Percentiles rank a stretch among this genome's conserved stretches.
phyloP scores from a whole-genome alignment of 2,329 filamentous ascomycete species.

The Penicillium sp. region DNA sequence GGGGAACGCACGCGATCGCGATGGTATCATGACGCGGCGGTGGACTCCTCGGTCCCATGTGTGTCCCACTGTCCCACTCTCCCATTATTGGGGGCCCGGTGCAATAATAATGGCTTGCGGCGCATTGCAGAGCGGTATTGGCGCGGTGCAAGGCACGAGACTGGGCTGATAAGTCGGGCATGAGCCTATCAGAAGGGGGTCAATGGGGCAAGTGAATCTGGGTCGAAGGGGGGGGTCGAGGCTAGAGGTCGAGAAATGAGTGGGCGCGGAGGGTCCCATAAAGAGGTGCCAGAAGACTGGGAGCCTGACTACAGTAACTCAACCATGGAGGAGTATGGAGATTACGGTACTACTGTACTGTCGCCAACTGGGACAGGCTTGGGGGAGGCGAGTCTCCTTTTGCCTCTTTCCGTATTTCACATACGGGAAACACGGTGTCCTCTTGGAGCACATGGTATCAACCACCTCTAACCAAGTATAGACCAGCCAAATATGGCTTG shows the following conservation, averaged over 20 bases:
- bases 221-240: conserved; percentile 1
- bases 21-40: conserved; percentile 14
- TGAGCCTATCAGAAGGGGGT: conserved; percentile 24
- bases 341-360: not conserved
- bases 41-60: conserved; percentile 16
- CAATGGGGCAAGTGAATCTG: conserved; percentile 20
- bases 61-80: conserved; percentile 14
- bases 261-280: conserved; percentile 1
- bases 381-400: conserved; percentile 17
- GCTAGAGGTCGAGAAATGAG: conserved; percentile 13
- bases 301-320: not conserved
- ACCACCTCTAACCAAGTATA: conserved; percentile 1
- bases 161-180: conserved; percentile 17
- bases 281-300: too few species aligned
- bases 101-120: conserved; percentile 6
- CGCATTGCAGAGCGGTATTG: conserved; percentile 1
- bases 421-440: conserved; percentile 30
- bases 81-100: conserved; percentile 3
- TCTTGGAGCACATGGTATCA: conserved; percentile 6
- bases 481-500: not conserved
- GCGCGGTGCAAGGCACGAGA: conserved; percentile 17
- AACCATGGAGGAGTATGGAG: not conserved
- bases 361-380: not conserved
- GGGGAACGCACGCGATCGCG: conserved; percentile 1
- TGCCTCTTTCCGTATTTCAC: conserved; percentile 27